Evolutionary conservation across 192 early-diverging fungal genomes (phyloP).

Genomic region (Gonapodya sp.): DNA sequence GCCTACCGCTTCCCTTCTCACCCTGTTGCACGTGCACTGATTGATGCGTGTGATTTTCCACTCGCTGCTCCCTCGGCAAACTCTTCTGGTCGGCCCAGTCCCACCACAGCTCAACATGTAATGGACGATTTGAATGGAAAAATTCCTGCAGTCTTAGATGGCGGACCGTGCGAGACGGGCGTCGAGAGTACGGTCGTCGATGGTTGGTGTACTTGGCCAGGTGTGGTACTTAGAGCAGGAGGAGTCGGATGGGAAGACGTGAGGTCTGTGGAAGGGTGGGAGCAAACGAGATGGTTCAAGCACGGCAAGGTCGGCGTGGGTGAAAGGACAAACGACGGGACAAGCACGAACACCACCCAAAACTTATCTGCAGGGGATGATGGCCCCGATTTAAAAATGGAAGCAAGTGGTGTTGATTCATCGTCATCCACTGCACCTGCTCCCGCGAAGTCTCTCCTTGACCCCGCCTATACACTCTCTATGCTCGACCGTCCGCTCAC

Average conservation of each 20-base stretch:
- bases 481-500: constrained; percentile 58
- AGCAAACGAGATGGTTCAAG: constrained; percentile 60
- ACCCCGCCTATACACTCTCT: background rate
- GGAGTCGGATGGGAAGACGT: constrained; percentile 81
- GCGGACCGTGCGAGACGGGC: constrained; percentile 76
- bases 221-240: constrained; percentile 84
- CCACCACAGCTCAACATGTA: constrained; percentile 86
- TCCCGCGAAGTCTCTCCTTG: background rate
- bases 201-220: constrained; percentile 49
- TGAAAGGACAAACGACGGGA: constrained; percentile 47
- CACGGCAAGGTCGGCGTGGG: constrained; percentile 61
- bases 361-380: background rate
- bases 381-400: background rate
- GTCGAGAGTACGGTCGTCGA: constrained; percentile 94
- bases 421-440: too few relatives aligned
- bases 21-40: constrained; percentile 82
- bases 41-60: constrained; percentile 70
- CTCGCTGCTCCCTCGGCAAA: constrained; percentile 98
- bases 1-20: constrained; percentile 88
- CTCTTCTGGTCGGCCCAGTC: constrained; percentile 87
- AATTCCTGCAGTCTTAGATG: constrained; percentile 83
- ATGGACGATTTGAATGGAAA: constrained; percentile 64
- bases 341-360: background rate
- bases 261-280: constrained; percentile 44
- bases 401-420: too few relatives aligned